Percentiles rank a stretch among this genome's conserved stretches.
phyloP scores from a whole-genome alignment of 306 rosid genomes.

The Pueraria montana region DNA sequence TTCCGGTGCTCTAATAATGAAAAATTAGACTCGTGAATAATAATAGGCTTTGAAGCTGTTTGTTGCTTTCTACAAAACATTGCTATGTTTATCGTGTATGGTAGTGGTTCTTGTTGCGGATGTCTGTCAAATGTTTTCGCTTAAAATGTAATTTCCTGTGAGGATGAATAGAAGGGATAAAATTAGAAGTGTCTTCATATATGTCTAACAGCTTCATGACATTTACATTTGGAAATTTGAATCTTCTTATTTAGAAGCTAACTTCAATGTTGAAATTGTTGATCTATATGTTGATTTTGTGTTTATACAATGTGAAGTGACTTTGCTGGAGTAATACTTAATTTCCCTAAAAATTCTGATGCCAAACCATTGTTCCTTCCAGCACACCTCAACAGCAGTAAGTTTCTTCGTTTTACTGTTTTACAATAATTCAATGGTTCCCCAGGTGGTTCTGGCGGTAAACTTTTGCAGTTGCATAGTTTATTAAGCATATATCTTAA shows the following conservation, averaged over 20 bases:
- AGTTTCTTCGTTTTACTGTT: neutral
- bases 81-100: neutral
- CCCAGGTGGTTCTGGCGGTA: neutral
- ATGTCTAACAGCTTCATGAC: slow-evolving; percentile 21
- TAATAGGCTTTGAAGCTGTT: neutral
- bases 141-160: slow-evolving; percentile 2
- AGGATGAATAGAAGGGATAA: neutral
- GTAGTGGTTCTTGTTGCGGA: slow-evolving; percentile 17
- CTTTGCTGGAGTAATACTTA: neutral
- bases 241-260: neutral
- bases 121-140: neutral
- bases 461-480: neutral
- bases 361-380: slow-evolving; percentile 4
- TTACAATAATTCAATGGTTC: neutral
- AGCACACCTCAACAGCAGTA: neutral
- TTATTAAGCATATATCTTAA: neutral
- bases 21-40: slow-evolving; percentile 24
- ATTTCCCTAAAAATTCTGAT: neutral
- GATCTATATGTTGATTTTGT: too few species aligned
- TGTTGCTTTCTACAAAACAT: slow-evolving; percentile 12
- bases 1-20: neutral
- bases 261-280: neutral
- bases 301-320: neutral
- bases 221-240: neutral
- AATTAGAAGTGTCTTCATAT: neutral